Percentiles rank a stretch among this genome's conserved stretches.
Evolutionary conservation across 305 asterid species (phyloP).

Genomic region (Withania somnifera): DNA sequence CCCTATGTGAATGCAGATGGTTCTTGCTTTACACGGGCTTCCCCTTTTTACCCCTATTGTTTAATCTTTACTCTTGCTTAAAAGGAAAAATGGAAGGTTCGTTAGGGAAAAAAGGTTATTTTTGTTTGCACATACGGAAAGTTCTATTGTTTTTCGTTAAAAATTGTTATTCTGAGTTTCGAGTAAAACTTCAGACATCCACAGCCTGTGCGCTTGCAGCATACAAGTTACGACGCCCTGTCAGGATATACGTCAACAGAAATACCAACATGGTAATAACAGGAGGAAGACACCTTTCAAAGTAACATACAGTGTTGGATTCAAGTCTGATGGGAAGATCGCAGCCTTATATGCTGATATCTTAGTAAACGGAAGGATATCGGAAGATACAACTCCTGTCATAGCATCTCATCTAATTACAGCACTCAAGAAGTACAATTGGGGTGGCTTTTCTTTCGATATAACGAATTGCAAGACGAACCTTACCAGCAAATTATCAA

Average conservation of each 20-base stretch:
- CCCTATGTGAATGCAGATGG: too few relatives aligned
- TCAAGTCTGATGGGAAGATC: constrained; percentile 55
- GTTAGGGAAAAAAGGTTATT: background rate
- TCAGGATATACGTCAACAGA: constrained; percentile 52
- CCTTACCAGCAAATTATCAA: constrained; percentile 49
- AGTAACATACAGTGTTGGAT: constrained; percentile 56
- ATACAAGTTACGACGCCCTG: constrained; percentile 53
- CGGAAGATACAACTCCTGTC: constrained; percentile 46
- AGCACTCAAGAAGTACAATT: constrained; percentile 5
- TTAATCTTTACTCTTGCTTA: too few relatives aligned
- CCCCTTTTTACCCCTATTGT: too few relatives aligned
- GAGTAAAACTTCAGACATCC: constrained; percentile 25
- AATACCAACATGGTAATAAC: constrained; percentile 61
- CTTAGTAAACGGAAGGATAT: constrained; percentile 48
- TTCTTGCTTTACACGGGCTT: too few relatives aligned
- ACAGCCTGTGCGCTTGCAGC: constrained; percentile 83
- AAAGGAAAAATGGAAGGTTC: background rate
- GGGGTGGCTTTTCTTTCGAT: too few relatives aligned
- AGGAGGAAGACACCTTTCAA: constrained; percentile 78
- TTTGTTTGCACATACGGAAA: background rate
- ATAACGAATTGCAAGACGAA: constrained; percentile 32
- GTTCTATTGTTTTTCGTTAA: background rate
- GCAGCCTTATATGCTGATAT: constrained; percentile 61
- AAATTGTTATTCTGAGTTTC: background rate
- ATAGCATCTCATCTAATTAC: constrained; percentile 31